Evolutionary conservation across 768 basidiomycete species (phyloP).

Genomic region (Clitopilus hobsonii): DNA sequence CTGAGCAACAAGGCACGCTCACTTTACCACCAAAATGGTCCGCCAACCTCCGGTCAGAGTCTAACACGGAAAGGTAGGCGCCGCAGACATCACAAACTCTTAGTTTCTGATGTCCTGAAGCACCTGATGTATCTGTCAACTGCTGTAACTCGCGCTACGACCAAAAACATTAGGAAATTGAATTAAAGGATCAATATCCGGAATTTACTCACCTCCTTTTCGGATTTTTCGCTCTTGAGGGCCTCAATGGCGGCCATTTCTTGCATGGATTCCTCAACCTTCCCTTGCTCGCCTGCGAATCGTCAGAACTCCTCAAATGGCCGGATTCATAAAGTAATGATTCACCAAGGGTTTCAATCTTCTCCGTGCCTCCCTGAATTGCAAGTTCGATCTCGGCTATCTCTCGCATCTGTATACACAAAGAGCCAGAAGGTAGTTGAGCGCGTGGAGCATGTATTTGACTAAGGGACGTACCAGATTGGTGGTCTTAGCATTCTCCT

Average conservation of each 20-base stretch:
- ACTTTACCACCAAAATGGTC: conserved; percentile 99
- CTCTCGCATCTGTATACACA: conserved; percentile 78
- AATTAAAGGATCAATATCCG: conserved; percentile 6
- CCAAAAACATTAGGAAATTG: conserved; percentile 7
- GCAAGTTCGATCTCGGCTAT: conserved; percentile 99
- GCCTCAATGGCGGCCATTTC: conserved; percentile 98
- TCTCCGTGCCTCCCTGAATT: conserved; percentile 97
- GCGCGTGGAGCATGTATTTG: conserved; percentile 1
- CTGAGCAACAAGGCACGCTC: conserved; percentile 23
- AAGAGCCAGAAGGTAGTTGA: neutral
- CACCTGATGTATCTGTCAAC: conserved; percentile 95
- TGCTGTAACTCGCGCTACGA: conserved; percentile 87
- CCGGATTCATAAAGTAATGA: no score
- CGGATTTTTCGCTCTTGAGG: conserved; percentile 89
- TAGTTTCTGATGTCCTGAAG: conserved; percentile 99
- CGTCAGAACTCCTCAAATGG: conserved; percentile 13
- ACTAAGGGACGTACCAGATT: conserved; percentile 58
- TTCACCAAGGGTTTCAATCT: conserved; percentile 89
- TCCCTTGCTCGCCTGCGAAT: conserved; percentile 86
- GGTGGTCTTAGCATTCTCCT: conserved; percentile 99
- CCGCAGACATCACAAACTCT: conserved; percentile 99
- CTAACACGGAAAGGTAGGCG: conserved; percentile 96
- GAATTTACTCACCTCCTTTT: conserved; percentile 74
- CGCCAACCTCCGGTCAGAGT: conserved; percentile 96
- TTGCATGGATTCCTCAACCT: conserved; percentile 97